These are phyloP conservation scores for Hypomontagnella submonticulosa DNA, from an alignment of 495 filamentous ascomycete species.

Conservation along the genomic window DNA sequence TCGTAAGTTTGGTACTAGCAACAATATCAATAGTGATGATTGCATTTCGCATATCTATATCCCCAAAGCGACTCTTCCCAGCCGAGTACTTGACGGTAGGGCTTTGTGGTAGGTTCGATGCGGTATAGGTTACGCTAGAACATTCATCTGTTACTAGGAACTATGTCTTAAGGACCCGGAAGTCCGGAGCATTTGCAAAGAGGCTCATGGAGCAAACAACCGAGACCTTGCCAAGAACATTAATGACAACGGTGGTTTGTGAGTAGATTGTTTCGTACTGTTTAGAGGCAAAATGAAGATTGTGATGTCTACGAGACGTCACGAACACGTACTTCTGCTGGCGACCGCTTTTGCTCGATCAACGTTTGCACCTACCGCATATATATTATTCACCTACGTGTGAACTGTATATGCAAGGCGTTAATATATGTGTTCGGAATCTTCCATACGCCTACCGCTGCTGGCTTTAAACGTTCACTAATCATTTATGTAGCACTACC, in stretches of 20 bases:
- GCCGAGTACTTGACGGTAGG: too few relatives aligned
- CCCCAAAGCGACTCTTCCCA: too few relatives aligned
- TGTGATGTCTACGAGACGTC: neutral
- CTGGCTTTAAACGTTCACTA: neutral
- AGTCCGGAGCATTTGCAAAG: neutral
- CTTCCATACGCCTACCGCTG: neutral
- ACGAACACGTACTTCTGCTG: too few relatives aligned
- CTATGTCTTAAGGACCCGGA: neutral
- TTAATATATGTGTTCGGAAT: neutral
- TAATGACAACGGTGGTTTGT: slow-evolving; percentile 1
- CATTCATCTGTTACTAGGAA: neutral
- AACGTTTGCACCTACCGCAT: too few relatives aligned
- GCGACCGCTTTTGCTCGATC: too few relatives aligned
- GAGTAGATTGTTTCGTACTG: neutral
- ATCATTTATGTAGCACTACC: slow-evolving; percentile 2
- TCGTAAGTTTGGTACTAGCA: too few relatives aligned
- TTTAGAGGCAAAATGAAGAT: neutral
- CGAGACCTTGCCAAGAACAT: neutral
- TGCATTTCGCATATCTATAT: too few relatives aligned
- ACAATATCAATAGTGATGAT: too few relatives aligned
- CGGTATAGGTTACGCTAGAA: too few relatives aligned
- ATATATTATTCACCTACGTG: too few relatives aligned
- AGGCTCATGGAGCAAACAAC: neutral
- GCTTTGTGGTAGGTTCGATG: too few relatives aligned
- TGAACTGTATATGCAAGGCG: too few relatives aligned